Evolutionary conservation across 192 early-diverging fungal genomes (phyloP).

Genomic region (Gryganskiella cystojenkinii): DNA sequence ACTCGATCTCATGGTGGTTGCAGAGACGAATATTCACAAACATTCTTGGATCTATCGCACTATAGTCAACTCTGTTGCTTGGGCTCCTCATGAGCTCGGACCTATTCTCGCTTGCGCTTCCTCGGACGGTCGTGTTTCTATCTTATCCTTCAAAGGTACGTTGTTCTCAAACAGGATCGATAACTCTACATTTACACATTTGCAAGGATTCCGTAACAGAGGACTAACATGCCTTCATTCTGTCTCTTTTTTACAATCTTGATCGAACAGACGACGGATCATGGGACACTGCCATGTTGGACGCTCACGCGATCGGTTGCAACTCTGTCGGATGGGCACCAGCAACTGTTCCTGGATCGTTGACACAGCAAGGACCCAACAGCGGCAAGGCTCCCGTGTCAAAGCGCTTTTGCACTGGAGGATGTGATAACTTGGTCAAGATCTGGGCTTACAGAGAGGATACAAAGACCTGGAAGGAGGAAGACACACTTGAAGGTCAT

Average conservation of each 20-base stretch:
- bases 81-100: slow-evolving; percentile 98
- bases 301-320: slow-evolving; percentile 91
- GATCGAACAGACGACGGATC: slow-evolving; percentile 76
- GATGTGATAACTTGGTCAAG: slow-evolving; percentile 97
- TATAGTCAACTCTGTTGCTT: slow-evolving; percentile 94
- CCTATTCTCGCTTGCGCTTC: slow-evolving; percentile 92
- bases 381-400: slow-evolving; percentile 67
- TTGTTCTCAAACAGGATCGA: background rate
- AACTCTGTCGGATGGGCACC: slow-evolving; percentile 98
- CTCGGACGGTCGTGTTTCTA: slow-evolving; percentile 93
- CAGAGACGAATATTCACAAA: background rate
- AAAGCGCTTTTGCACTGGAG: slow-evolving; percentile 91
- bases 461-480: slow-evolving; percentile 82
- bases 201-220: background rate
- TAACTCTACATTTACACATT: background rate
- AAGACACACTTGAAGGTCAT: slow-evolving; percentile 87
- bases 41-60: background rate
- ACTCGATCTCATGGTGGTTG: background rate
- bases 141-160: slow-evolving; percentile 92
- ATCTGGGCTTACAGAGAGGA: slow-evolving; percentile 91
- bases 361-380: slow-evolving; percentile 65
- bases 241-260: background rate
- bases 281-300: slow-evolving; percentile 84
- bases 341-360: slow-evolving; percentile 78
- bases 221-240: background rate